phyloP scores from a whole-genome alignment of 2,329 filamentous ascomycete species.

The Didymella segeticola region DNA sequence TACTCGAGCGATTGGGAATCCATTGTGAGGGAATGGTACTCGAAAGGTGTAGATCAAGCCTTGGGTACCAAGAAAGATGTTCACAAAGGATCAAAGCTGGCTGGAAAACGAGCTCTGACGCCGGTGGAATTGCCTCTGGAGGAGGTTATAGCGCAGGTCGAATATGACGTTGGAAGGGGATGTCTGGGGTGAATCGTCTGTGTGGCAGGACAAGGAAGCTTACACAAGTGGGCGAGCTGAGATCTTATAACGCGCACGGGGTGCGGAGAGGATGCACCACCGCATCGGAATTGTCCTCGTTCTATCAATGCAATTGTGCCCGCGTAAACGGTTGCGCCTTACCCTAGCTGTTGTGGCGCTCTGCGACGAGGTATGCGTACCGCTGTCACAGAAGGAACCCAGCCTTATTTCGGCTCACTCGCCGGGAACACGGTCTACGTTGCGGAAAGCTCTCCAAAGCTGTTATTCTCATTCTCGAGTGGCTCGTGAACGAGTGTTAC shows the following conservation, averaged over 20 bases:
- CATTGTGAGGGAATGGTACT: conserved; percentile 29
- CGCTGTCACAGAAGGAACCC: conserved; percentile 24
- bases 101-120: neutral
- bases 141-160: neutral
- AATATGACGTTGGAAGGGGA: conserved; percentile 3
- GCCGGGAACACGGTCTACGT: conserved; percentile 33
- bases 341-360: conserved; percentile 21
- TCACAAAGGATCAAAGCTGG: neutral
- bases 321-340: conserved; percentile 33
- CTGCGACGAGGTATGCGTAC: conserved; percentile 34
- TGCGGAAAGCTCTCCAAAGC: conserved; percentile 34
- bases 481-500: conserved; percentile 27
- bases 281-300: conserved; percentile 32
- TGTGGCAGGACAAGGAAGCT: conserved; percentile 29
- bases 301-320: conserved; percentile 22
- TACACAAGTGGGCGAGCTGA: conserved; percentile 41
- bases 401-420: conserved; percentile 31
- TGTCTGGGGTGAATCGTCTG: conserved; percentile 28
- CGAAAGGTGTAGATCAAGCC: neutral
- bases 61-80: neutral
- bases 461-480: conserved; percentile 45
- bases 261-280: conserved; percentile 19
- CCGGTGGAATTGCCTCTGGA: neutral
- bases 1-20: conserved; percentile 47
- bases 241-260: conserved; percentile 42